Evolutionary conservation across 2,329 filamentous ascomycete species (phyloP).

Genomic region (Lasiodiplodia theobromae): DNA sequence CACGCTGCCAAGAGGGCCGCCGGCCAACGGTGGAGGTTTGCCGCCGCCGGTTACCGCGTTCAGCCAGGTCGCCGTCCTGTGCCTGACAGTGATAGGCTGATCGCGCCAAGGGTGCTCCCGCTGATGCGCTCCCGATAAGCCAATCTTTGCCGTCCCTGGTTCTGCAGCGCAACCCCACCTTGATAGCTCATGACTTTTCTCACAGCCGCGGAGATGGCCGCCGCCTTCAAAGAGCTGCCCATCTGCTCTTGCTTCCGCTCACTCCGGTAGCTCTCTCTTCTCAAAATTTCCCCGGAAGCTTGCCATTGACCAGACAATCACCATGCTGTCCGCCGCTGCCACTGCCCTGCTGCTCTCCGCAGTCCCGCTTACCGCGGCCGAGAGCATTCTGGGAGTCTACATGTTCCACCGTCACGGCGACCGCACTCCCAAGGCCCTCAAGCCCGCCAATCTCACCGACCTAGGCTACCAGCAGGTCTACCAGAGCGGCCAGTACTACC

Average conservation of each 20-base stretch:
- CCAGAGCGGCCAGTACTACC: slow-evolving; percentile 76
- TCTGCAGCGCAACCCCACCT: slow-evolving; percentile 21
- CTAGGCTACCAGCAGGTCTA: slow-evolving; percentile 81
- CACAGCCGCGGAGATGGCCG: slow-evolving; percentile 19
- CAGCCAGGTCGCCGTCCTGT: slow-evolving; percentile 1
- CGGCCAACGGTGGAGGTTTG: slow-evolving; percentile 14
- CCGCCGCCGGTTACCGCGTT: slow-evolving; percentile 2
- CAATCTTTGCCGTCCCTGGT: not conserved
- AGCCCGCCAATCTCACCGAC: slow-evolving; percentile 76
- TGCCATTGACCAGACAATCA: slow-evolving; percentile 28
- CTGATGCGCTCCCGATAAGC: slow-evolving; percentile 16
- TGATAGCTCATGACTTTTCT: not conserved
- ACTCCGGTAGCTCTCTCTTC: not conserved
- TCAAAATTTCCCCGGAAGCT: not conserved
- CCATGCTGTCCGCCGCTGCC: slow-evolving; percentile 37
- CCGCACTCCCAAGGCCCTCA: slow-evolving; percentile 77
- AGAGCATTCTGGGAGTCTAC: slow-evolving; percentile 81
- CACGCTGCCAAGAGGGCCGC: slow-evolving; percentile 2
- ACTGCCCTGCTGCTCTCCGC: slow-evolving; percentile 38
- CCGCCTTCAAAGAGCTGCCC: not conserved
- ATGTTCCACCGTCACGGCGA: slow-evolving; percentile 93
- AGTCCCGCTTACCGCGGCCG: slow-evolving; percentile 48
- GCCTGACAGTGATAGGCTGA: slow-evolving; percentile 23
- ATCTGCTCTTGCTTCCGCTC: not conserved
- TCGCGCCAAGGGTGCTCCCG: slow-evolving; percentile 9